phyloP scores from a whole-genome alignment of 257 asterid species.

The Nicotiana otophora region DNA sequence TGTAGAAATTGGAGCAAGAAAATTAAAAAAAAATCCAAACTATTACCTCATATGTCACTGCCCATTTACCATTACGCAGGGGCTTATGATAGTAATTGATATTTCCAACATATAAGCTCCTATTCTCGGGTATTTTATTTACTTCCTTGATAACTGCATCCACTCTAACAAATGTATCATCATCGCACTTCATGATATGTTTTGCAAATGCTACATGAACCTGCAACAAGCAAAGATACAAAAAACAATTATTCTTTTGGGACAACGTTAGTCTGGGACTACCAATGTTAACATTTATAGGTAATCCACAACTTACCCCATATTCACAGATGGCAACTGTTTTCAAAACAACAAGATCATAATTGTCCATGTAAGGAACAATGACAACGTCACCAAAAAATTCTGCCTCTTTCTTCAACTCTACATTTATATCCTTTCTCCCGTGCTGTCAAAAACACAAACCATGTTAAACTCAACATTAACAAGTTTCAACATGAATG shows the following conservation, averaged over 20 bases:
- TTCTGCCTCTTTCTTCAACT: constrained; percentile 85
- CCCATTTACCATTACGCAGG: constrained; percentile 93
- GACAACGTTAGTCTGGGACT: not conserved
- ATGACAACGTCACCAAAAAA: constrained; percentile 87
- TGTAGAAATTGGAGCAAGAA: not conserved
- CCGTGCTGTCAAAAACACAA: constrained; percentile 45
- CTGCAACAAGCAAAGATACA: constrained; percentile 31
- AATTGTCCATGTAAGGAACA: constrained; percentile 89
- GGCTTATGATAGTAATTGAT: constrained; percentile 89
- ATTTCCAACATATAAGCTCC: constrained; percentile 79
- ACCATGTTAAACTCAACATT: not conserved
- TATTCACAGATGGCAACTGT: constrained; percentile 89
- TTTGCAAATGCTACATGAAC: constrained; percentile 60
- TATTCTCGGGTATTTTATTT: constrained; percentile 43
- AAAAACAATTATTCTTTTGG: not conserved
- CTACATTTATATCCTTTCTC: constrained; percentile 70
- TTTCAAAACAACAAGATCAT: constrained; percentile 92
- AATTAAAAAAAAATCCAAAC: not conserved
- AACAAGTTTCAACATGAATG: not conserved
- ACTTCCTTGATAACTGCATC: constrained; percentile 72
- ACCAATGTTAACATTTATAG: not conserved
- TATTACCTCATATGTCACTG: constrained; percentile 77
- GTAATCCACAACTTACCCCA: constrained; percentile 50
- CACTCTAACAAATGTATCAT: constrained; percentile 88
- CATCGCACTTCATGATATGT: constrained; percentile 89